Evolutionary conservation across 2,329 filamentous ascomycete species (phyloP), one percentile per base, ranked within the genome.

Genomic region (Talaromyces piceae): DNA sequence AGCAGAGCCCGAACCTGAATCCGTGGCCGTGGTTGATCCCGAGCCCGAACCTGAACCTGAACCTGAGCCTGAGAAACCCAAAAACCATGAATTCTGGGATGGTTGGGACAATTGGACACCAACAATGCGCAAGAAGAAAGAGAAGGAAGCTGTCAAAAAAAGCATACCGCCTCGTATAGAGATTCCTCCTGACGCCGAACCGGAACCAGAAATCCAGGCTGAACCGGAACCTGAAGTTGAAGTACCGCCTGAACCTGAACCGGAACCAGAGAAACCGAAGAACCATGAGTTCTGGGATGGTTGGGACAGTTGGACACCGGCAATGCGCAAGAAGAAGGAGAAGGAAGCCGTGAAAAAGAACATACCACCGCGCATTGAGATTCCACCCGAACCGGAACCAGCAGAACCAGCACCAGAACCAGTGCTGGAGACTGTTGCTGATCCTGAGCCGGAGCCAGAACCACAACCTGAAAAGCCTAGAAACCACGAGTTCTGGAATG

Each of bases 131-230:
- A 50, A 47, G 26, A 54, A 49, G 16, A 54, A 52, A 16, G 47
- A 52, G 3, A 52, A 52, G 20, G 53, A 52, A 26, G 49, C 53
- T 4, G 27, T 37, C 20, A 26, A 26, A 18, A 49, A 33, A 8
- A 45, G 52, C 5, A 54, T 54, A 26, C 52, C 52, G 5, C 18
- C 45, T 12, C 25, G 37, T 13, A 41, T 47, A 12, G 59, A 60
- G 28, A 52, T 50, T 25, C 56, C 56, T 7, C 41, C 22, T 3
- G 48, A 50, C 12, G 28, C 28, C 1, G 28, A 22, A 13, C 37
- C 63, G 53, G 65, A 69, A n/a, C 66, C 62, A 7, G 58, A 63
- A 27, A 57, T 37, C 4, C 37, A 50, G 5, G 39, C 27, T n/a
- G 48, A 50, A 18, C 39, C 16, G 3, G 39, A 44, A 20, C 47